Base-by-base conservation (phyloP, 306 rosid species). In the Inga laurina region DNA sequence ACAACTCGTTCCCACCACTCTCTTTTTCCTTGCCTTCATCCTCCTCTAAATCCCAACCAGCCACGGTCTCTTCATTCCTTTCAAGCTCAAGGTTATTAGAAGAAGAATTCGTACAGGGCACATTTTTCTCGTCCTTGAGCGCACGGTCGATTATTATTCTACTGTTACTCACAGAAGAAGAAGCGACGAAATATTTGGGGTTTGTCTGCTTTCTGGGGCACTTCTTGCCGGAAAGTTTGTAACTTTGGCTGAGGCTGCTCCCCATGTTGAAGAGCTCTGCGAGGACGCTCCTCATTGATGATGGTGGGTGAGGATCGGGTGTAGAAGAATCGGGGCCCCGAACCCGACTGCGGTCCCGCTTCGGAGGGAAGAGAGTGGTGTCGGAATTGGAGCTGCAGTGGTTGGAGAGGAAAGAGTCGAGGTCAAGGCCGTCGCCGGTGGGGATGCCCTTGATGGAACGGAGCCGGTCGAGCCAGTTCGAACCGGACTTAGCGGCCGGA, bases 401-500 rank as follows among this genome's bases (percentile, higher is more conserved):
- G 85, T 82, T 59, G 80, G 62, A 37, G 44, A 93, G 92, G 92
- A 92, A 92, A 73, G 90, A 88, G 57, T 89, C 97, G 44, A 92
- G 97, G 86, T 85, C 91, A 14, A 79, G 88, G 70, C 87, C 59
- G 64, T 92, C 91, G 80, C 80, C 88, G 87, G 91, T 78, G 0
- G 97, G 94, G 79, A 96, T 84, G 54, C 98, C 99, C 78, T 89
- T 94, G 84, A 48, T 91, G 84, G 95, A 92, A 21, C 98, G 95
- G 79, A 96, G 98, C 4, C 99, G 94, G 89, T 92, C 94, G 65
- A 96, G 92, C 99, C 97, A 95, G 80, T 86, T 92, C 1, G 91
- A 85, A 66, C 87, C 86, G 89, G 95, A 82, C 84, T 93, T 93
- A 5, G 75, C 82, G 87, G 88, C 82, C 8, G 89, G 94, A 15